Conservation (phyloP, 129 eudicot genomes). For the Erigeron canadensis region DNA sequence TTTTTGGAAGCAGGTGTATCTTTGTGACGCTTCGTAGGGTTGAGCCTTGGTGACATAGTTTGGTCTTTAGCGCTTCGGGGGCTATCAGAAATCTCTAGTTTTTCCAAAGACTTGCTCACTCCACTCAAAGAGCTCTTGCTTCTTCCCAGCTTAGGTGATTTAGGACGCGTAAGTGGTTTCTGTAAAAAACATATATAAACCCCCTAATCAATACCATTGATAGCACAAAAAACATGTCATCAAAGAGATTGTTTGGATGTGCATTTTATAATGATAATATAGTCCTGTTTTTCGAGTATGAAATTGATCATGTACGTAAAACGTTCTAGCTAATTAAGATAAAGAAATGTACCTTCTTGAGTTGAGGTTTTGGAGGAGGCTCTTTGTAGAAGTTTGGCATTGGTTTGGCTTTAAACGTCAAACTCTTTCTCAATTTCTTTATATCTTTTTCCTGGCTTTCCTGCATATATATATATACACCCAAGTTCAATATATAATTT, state of each 20-base stretch:
- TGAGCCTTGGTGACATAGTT: conserved; percentile 35
- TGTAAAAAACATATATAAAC: conserved; percentile 20
- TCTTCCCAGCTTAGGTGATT: conserved; percentile 88
- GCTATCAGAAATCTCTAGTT: conserved; percentile 35
- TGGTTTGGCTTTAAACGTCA: conserved; percentile 88
- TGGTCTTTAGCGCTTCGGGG: conserved; percentile 36
- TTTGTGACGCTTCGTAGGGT: conserved; percentile 31
- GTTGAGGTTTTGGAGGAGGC: conserved; percentile 79
- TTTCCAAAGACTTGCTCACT: conserved; percentile 30
- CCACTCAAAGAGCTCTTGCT: conserved; percentile 40
- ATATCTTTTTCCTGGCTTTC: conserved; percentile 77
- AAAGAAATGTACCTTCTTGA: conserved; percentile 63
- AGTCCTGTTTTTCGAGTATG: too few species aligned
- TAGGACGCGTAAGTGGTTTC: conserved; percentile 80
- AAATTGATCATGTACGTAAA: too few species aligned
- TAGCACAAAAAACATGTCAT: background rate
- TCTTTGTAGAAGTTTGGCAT: conserved; percentile 89
- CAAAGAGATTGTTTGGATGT: background rate
- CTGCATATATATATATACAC: conserved; percentile 47
- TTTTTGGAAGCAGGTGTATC: conserved; percentile 40
- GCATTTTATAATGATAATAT: too few species aligned
- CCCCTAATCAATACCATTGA: background rate
- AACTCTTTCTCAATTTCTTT: conserved; percentile 75
- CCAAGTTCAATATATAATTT: background rate
- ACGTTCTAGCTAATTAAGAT: background rate